Percentiles rank a stretch among this genome's conserved stretches.
Evolutionary conservation across 495 filamentous ascomycete species (phyloP).

Genomic region (Hapsidospora chrysogenum): DNA sequence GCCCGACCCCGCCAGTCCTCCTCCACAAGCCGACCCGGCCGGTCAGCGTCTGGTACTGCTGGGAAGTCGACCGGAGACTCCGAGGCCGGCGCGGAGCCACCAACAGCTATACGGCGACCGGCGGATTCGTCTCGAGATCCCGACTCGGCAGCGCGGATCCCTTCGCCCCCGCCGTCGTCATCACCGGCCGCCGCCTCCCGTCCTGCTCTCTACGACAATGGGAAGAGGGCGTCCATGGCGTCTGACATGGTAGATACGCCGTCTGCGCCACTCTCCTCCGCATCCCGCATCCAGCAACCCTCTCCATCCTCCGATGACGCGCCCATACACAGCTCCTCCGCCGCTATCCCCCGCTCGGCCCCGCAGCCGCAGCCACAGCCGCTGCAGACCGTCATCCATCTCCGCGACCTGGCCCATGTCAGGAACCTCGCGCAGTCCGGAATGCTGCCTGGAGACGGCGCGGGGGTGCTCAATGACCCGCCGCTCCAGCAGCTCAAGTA

Average conservation of each 20-base stretch:
- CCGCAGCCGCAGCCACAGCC: conserved; percentile 9
- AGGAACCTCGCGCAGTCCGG: conserved; percentile 50
- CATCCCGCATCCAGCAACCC: conserved; percentile 16
- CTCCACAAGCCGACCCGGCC: conserved; percentile 4
- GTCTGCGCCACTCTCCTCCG: too few species aligned
- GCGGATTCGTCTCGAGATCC: too few species aligned
- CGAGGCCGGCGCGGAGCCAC: neutral
- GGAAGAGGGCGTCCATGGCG: conserved; percentile 16
- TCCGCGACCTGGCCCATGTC: conserved; percentile 76
- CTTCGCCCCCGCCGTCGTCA: conserved; percentile 30
- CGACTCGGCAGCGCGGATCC: conserved; percentile 23
- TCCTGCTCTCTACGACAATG: conserved; percentile 17
- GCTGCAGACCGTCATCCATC: conserved; percentile 41
- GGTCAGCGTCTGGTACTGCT: conserved; percentile 3
- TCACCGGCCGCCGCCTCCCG: conserved; percentile 23
- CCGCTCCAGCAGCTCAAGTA: conserved; percentile 46
- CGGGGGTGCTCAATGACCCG: conserved; percentile 34
- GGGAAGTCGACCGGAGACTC: conserved; percentile 1
- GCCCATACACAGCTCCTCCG: conserved; percentile 6
- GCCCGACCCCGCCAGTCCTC: neutral
- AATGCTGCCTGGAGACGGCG: conserved; percentile 8
- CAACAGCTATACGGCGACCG: neutral
- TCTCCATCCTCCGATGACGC: conserved; percentile 7
- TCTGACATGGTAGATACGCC: too few species aligned
- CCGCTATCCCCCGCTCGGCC: conserved; percentile 6